A percentile compares a stretch with the other conserved stretches of the same genome.
These are phyloP conservation scores for Rhodocollybia butyracea DNA, from an alignment of 768 basidiomycete species.

Conservation along the genomic window DNA sequence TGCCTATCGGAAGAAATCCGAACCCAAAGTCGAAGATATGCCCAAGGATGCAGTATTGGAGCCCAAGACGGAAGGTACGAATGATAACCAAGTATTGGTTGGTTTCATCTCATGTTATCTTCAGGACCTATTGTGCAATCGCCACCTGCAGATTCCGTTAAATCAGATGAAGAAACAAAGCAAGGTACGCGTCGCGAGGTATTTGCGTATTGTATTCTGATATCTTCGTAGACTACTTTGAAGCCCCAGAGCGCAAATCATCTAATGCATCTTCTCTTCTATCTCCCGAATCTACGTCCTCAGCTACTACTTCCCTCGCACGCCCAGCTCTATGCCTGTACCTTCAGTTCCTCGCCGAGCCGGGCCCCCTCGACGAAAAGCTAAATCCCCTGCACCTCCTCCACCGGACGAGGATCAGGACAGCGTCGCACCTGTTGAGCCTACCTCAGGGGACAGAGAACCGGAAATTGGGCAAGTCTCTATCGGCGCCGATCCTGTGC, in stretches of 20 bases:
- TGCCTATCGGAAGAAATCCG: constrained; percentile 27
- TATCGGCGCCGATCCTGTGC: background rate
- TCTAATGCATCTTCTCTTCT: constrained; percentile 23
- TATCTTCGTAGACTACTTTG: background rate
- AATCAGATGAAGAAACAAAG: constrained; percentile 3
- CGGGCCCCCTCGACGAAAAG: constrained; percentile 70
- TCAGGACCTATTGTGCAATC: constrained; percentile 6
- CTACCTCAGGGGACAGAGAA: background rate
- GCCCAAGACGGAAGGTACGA: background rate
- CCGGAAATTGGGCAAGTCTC: background rate
- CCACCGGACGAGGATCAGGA: background rate
- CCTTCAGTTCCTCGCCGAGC: constrained; percentile 72
- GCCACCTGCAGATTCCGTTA: background rate
- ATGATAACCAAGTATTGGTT: background rate
- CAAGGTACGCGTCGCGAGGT: constrained; percentile 2
- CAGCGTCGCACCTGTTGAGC: background rate
- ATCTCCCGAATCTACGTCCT: constrained; percentile 21
- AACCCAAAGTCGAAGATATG: constrained; percentile 10
- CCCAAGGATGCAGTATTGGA: background rate
- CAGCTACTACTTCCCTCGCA: constrained; percentile 29
- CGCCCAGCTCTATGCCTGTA: constrained; percentile 64
- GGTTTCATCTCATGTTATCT: background rate
- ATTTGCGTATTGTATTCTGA: background rate
- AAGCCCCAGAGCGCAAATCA: constrained; percentile 11
- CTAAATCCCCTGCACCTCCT: constrained; percentile 45